Conservation (phyloP, 805 yeast genomes). For the Cyberlindnera xishuangbannaensis region DNA sequence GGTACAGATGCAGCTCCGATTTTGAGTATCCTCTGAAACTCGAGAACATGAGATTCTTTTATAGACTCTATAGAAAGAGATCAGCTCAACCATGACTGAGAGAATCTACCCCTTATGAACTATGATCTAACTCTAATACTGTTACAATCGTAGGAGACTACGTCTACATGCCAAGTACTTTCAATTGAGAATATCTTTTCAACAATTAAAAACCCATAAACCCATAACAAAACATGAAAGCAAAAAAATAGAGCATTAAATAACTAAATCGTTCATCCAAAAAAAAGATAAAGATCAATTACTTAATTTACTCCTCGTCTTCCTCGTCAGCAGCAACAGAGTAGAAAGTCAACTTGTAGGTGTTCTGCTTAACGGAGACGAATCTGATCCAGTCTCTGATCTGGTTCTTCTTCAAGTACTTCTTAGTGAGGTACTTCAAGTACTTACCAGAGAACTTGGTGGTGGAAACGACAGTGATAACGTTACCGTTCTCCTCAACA, state of each 20-base stretch:
- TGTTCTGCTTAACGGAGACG: conserved; percentile 91
- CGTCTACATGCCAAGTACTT: conserved; percentile 5
- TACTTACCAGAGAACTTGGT: conserved; percentile 99
- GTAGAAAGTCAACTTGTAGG: conserved; percentile 98
- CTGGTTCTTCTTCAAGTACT: conserved; percentile 99
- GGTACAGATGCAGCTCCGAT: conserved; percentile 61
- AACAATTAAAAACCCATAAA: conserved; percentile 16
- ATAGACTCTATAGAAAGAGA: conserved; percentile 60
- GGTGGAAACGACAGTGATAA: conserved; percentile 82
- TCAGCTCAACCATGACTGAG: too few relatives aligned
- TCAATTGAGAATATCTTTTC: conserved; percentile 15
- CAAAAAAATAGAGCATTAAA: conserved; percentile 10
- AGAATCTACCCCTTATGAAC: too few relatives aligned
- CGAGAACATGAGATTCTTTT: conserved; percentile 85
- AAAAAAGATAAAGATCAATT: conserved; percentile 16
- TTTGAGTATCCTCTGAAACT: conserved; percentile 60
- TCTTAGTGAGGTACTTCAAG: conserved; percentile 99
- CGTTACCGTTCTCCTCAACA: conserved; percentile 83
- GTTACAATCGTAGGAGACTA: too few relatives aligned
- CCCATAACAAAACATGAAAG: conserved; percentile 15
- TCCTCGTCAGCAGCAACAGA: conserved; percentile 96
- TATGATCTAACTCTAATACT: too few relatives aligned
- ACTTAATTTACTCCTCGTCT: conserved; percentile 72
- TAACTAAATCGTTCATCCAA: conserved; percentile 15
- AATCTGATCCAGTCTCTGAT: conserved; percentile 99